Percentiles rank a stretch among this genome's conserved stretches.
Evolutionary conservation across 148 eudicot species (phyloP).

Genomic region (Tetragonia tetragonoides): DNA sequence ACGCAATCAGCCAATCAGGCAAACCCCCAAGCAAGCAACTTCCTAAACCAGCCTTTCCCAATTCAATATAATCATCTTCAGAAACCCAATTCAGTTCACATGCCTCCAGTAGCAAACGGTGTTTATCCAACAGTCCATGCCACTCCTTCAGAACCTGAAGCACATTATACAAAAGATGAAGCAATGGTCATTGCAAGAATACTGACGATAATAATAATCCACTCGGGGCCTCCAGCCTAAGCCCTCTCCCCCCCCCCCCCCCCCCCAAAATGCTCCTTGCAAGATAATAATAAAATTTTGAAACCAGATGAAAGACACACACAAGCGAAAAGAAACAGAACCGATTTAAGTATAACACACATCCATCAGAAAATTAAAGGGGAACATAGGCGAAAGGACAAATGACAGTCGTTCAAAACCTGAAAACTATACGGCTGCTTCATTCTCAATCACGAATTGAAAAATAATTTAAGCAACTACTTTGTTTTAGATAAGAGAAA

Average conservation of each 20-base stretch:
- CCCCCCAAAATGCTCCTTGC: neutral
- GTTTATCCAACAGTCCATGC: slow-evolving; percentile 87
- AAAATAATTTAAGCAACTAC: no score
- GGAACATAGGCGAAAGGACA: neutral
- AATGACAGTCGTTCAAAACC: neutral
- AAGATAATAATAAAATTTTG: neutral
- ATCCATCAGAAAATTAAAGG: neutral
- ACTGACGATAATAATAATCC: neutral
- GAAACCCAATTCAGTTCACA: slow-evolving; percentile 89
- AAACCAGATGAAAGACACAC: neutral
- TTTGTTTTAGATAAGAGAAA: no score
- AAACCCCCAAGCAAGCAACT: slow-evolving; percentile 92
- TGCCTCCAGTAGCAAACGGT: slow-evolving; percentile 75
- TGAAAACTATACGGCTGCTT: neutral
- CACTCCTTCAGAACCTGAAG: slow-evolving; percentile 76
- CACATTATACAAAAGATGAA: slow-evolving; percentile 15
- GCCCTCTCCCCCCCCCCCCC: neutral
- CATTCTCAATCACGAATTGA: no score
- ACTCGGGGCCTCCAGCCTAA: neutral
- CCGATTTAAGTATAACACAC: neutral
- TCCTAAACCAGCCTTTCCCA: slow-evolving; percentile 89
- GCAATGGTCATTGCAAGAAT: neutral
- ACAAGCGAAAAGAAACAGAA: neutral
- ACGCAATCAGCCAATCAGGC: slow-evolving; percentile 97
- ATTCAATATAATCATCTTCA: slow-evolving; percentile 89